Percentiles rank a stretch among this genome's conserved stretches.
Conservation (phyloP, 225 moss, liverwort and hornwort genomes). For the Neckera pumila region DNA sequence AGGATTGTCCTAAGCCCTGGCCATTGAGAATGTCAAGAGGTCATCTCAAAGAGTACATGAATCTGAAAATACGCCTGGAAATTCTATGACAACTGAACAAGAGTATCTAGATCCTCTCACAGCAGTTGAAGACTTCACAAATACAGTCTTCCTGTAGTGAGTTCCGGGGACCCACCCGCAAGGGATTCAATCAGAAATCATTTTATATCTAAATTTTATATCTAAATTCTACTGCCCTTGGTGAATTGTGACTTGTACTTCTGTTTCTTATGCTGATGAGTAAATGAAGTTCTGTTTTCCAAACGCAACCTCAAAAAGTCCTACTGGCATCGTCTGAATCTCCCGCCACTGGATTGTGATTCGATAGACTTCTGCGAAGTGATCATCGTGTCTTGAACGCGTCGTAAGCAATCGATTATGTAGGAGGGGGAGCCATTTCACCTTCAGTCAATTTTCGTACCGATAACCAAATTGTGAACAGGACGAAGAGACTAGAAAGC, state of each 20-base stretch:
- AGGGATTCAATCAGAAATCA: neutral
- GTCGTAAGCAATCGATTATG: neutral
- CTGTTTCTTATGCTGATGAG: neutral
- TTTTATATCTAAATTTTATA: neutral
- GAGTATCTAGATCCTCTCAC: neutral
- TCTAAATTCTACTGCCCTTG: neutral
- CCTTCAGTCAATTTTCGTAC: neutral
- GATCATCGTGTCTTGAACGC: neutral
- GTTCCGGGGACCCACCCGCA: neutral
- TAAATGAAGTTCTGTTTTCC: neutral
- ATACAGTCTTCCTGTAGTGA: neutral
- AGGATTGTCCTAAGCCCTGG: neutral
- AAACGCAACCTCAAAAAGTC: neutral
- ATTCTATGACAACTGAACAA: neutral
- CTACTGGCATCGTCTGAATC: neutral
- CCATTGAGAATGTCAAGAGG: neutral
- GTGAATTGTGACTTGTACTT: neutral
- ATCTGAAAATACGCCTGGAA: neutral
- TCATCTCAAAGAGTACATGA: neutral
- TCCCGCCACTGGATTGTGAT: neutral
- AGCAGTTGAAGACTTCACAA: neutral
- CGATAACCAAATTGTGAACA: neutral
- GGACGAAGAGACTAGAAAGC: neutral
- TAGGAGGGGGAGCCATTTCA: neutral
- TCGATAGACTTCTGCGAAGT: neutral